These are phyloP conservation scores for Geum urbanum DNA, from an alignment of 306 rosid species.

Conservation along the genomic window DNA sequence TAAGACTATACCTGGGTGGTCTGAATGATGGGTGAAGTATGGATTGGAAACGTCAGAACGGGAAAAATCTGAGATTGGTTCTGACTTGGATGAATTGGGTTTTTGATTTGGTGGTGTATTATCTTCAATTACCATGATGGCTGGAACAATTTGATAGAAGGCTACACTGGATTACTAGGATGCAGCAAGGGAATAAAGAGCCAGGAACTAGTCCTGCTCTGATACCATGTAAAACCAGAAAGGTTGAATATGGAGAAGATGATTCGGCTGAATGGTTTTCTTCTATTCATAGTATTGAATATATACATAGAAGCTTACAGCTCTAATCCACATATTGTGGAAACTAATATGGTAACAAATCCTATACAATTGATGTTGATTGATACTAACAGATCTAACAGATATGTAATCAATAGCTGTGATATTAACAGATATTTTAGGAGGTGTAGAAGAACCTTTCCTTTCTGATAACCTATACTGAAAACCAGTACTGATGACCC, in stretches of 20 bases:
- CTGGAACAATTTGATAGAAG: neutral
- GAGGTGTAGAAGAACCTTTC: too few species aligned
- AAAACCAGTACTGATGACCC: constrained; percentile 38
- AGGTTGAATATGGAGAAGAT: neutral
- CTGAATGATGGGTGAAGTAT: neutral
- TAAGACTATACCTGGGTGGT: neutral
- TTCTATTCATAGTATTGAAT: neutral
- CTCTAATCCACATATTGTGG: too few species aligned
- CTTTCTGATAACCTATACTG: constrained; percentile 24
- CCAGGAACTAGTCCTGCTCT: neutral
- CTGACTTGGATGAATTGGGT: neutral
- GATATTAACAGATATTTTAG: too few species aligned
- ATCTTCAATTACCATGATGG: too few species aligned
- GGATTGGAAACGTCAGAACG: neutral
- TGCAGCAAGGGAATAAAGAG: neutral
- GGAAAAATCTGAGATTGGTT: neutral
- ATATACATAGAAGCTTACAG: too few species aligned
- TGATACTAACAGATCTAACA: too few species aligned
- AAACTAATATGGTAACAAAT: too few species aligned
- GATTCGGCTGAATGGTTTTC: neutral
- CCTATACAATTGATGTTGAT: too few species aligned
- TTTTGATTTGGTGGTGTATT: too few species aligned
- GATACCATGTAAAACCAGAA: neutral
- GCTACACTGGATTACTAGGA: neutral
- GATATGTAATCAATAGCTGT: too few species aligned